Evolutionary conservation across 345 rosid species (phyloP).

Genomic region (Boechera retrofracta): DNA sequence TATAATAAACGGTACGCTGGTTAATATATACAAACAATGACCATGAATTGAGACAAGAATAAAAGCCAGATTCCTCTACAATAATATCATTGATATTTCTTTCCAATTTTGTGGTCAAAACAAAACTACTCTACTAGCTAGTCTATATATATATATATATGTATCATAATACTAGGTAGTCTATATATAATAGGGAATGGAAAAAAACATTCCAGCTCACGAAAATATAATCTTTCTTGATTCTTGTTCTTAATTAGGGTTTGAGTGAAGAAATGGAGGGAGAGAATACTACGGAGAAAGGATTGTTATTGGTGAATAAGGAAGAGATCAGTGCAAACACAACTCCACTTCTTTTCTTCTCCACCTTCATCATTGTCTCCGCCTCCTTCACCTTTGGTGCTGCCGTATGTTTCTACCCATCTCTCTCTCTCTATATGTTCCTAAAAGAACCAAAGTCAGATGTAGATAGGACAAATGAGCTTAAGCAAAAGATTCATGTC

Average conservation of each 20-base stretch:
- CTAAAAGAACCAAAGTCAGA: background rate
- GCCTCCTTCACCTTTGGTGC: slow-evolving; percentile 58
- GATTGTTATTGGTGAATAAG: slow-evolving; percentile 12
- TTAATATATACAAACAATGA: background rate
- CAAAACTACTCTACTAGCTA: background rate
- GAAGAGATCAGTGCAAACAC: slow-evolving; percentile 19
- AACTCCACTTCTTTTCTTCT: slow-evolving; percentile 44
- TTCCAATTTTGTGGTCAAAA: background rate
- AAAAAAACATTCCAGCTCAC: background rate
- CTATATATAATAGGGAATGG: background rate
- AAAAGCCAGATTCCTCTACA: background rate
- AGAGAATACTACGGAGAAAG: slow-evolving; percentile 31
- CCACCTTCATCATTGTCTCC: slow-evolving; percentile 59
- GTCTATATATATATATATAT: background rate
- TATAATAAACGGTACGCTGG: background rate
- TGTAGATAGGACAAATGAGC: background rate
- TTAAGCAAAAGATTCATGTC: background rate
- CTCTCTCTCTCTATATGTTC: background rate
- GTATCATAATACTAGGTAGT: background rate
- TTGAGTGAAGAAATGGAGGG: slow-evolving; percentile 32
- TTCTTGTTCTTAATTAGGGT: background rate
- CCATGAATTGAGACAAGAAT: slow-evolving; percentile 2
- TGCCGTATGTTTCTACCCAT: slow-evolving; percentile 46
- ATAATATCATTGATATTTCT: background rate
- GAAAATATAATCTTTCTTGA: background rate